Evolutionary conservation across 805 yeast genomes (phyloP).

Genomic region (Komagataella mondaviorum): DNA sequence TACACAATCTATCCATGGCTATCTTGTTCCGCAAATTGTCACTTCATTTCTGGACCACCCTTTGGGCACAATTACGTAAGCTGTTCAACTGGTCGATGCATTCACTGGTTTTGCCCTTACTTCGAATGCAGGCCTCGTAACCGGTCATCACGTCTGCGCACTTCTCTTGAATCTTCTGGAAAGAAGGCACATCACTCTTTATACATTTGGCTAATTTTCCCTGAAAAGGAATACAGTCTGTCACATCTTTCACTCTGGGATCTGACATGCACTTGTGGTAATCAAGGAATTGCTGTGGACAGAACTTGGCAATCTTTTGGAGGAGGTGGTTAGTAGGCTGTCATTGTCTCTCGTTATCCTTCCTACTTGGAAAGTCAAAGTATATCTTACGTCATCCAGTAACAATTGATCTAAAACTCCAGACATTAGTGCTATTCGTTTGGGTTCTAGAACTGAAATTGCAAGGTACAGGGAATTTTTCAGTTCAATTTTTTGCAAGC

Average conservation of each 20-base stretch:
- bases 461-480: not conserved
- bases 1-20: no score
- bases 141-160: constrained; percentile 45
- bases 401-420: constrained; percentile 54
- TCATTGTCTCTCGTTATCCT: not conserved
- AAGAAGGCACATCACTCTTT: constrained; percentile 50
- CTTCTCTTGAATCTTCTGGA: constrained; percentile 48
- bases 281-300: constrained; percentile 60
- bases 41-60: constrained; percentile 5
- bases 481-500: not conserved
- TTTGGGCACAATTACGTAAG: constrained; percentile 42
- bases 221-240: constrained; percentile 44
- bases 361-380: not conserved
- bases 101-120: constrained; percentile 24
- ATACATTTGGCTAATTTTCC: constrained; percentile 48
- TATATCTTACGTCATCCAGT: constrained; percentile 46
- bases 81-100: constrained; percentile 40
- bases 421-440: constrained; percentile 19
- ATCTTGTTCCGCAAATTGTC: not conserved
- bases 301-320: constrained; percentile 44
- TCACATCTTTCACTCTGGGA: constrained; percentile 35
- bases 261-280: constrained; percentile 60
- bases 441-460: not conserved
- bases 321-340: not conserved
- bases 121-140: constrained; percentile 54